phyloP scores from a whole-genome alignment of 805 yeast genomes.

The Wickerhamomyces bovis region DNA sequence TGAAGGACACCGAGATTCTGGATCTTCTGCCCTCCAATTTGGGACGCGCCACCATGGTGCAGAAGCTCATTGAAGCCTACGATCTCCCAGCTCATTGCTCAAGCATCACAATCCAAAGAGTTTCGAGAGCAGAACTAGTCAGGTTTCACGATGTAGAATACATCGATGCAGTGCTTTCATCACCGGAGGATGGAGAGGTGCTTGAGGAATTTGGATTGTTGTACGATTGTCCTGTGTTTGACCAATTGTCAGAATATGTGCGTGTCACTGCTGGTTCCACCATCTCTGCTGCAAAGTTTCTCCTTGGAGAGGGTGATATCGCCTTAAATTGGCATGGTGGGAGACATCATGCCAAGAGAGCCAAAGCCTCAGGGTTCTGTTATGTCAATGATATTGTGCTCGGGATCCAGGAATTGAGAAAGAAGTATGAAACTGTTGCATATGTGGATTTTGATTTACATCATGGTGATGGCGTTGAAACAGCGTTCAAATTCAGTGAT shows the following conservation, averaged over 20 bases:
- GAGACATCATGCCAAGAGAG: conserved; percentile 57
- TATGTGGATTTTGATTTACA: conserved; percentile 72
- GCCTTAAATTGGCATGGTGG: conserved; percentile 79
- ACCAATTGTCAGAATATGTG: conserved; percentile 45
- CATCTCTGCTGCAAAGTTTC: conserved; percentile 38
- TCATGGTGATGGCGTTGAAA: conserved; percentile 77
- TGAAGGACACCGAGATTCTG: conserved; percentile 13
- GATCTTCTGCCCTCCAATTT: conserved; percentile 49
- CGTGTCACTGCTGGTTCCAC: conserved; percentile 51
- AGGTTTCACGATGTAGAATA: conserved; percentile 45
- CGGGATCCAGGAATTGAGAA: conserved; percentile 46
- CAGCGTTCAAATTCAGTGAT: conserved; percentile 50
- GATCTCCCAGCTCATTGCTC: conserved; percentile 26
- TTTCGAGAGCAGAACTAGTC: conserved; percentile 33
- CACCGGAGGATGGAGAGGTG: conserved; percentile 4
- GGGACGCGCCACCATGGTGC: conserved; percentile 42
- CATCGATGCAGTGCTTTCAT: conserved; percentile 32
- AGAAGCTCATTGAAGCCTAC: conserved; percentile 36
- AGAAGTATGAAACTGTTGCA: conserved; percentile 38
- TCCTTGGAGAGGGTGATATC: conserved; percentile 21
- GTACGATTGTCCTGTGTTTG: conserved; percentile 63
- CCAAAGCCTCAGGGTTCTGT: conserved; percentile 63
- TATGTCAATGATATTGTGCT: conserved; percentile 65
- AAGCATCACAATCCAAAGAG: conserved; percentile 23
- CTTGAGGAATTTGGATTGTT: conserved; percentile 40